Evolutionary conservation across 306 rosid species (phyloP).

Genomic region (Medicago arabica): DNA sequence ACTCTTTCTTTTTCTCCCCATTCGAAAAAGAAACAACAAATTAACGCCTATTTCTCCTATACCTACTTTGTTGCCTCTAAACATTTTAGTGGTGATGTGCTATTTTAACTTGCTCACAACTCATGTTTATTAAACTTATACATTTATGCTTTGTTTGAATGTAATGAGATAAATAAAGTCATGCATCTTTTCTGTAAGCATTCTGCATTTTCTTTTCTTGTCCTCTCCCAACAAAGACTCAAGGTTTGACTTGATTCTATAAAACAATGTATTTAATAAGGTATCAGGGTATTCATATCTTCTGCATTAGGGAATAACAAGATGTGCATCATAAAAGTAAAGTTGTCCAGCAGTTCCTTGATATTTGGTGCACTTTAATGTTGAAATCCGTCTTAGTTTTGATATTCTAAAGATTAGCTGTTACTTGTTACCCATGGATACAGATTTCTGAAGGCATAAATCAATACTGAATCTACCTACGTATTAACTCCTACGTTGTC

Average conservation of each 20-base stretch:
- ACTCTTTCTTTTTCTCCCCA: no score
- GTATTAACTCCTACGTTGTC: slow-evolving; percentile 2
- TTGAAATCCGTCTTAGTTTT: not conserved
- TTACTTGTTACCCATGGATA: slow-evolving; percentile 10
- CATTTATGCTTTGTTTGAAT: not conserved
- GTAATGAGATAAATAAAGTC: not conserved
- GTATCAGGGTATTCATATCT: not conserved
- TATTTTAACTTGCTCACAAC: no score
- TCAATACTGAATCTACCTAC: slow-evolving; percentile 1
- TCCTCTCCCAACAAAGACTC: not conserved
- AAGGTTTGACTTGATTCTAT: no score
- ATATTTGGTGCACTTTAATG: not conserved
- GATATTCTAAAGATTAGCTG: slow-evolving; percentile 13
- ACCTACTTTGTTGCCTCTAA: no score
- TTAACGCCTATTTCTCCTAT: no score
- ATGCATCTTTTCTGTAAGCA: not conserved
- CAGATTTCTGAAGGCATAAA: slow-evolving; percentile 1
- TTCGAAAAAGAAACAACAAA: no score
- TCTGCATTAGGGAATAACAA: not conserved
- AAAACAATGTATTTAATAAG: not conserved
- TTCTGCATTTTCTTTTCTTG: not conserved
- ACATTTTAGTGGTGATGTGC: no score
- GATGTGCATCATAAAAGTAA: not conserved
- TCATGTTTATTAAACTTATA: not conserved
- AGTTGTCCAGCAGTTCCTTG: not conserved